These are phyloP conservation scores for Botrytis deweyae DNA, from an alignment of 2,329 filamentous ascomycete genomes.

Conservation along the genomic window DNA sequence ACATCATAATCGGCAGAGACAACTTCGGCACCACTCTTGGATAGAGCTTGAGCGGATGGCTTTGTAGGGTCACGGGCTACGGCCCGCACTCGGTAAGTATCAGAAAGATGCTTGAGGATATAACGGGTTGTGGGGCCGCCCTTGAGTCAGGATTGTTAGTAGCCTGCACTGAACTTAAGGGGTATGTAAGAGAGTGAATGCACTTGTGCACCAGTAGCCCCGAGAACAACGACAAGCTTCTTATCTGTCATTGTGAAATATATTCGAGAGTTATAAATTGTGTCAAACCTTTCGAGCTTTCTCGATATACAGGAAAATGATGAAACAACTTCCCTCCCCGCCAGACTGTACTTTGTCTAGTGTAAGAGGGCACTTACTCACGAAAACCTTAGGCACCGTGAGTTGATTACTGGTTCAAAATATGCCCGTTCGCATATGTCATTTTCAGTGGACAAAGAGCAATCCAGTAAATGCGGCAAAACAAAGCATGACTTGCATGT, in stretches of 20 bases:
- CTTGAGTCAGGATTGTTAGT: neutral
- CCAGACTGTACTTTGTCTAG: neutral
- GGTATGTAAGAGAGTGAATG: neutral
- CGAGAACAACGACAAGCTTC: constrained; percentile 6
- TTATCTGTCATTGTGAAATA: neutral
- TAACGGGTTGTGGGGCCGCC: constrained; percentile 13
- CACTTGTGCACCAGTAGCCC: neutral
- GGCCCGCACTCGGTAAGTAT: constrained; percentile 13
- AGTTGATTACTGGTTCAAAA: neutral
- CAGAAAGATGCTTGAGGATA: constrained; percentile 11
- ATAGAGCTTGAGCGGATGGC: neutral
- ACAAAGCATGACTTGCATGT: constrained; percentile 1
- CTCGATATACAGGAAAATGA: neutral
- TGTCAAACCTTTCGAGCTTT: neutral
- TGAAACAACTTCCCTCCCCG: neutral
- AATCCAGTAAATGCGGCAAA: neutral
- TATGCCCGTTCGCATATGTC: neutral
- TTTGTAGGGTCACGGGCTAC: constrained; percentile 3
- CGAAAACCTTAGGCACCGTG: neutral
- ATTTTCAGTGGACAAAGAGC: neutral
- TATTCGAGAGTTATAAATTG: neutral
- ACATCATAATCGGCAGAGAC: neutral
- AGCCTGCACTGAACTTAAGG: neutral
- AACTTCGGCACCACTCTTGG: constrained; percentile 1
- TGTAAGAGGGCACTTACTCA: neutral